These are phyloP conservation scores for Salvia miltiorrhiza DNA, from an alignment of 257 asterid genomes.

Conservation along the genomic window DNA sequence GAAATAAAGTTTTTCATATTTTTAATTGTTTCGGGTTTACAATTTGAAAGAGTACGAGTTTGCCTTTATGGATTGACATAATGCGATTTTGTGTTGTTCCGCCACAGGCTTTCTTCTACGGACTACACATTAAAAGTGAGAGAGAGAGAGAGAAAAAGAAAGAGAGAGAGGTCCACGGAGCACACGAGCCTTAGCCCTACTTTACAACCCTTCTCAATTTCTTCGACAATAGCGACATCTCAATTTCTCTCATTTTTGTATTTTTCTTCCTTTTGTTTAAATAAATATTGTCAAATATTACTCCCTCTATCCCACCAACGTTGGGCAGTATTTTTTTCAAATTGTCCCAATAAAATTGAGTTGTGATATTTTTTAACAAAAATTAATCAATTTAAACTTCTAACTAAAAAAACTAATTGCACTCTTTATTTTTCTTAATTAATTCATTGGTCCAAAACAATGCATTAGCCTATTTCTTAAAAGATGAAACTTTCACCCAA, in stretches of 20 bases:
- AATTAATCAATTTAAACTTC: too few species aligned
- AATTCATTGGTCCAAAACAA: too few species aligned
- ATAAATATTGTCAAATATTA: background rate
- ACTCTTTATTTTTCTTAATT: too few species aligned
- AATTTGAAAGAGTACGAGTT: background rate
- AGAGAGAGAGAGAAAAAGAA: background rate
- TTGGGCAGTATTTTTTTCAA: too few species aligned
- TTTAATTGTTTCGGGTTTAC: too few species aligned
- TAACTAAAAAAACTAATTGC: too few species aligned
- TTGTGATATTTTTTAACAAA: too few species aligned
- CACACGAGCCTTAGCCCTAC: background rate
- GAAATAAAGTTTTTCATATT: background rate
- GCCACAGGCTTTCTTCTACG: background rate
- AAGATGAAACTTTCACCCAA: too few species aligned
- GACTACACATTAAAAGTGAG: background rate
- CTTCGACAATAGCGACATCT: background rate
- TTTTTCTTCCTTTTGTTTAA: background rate
- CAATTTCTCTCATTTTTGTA: background rate
- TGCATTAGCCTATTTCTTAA: too few species aligned
- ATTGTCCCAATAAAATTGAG: too few species aligned
- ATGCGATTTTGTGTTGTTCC: background rate
- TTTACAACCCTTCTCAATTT: slow-evolving; percentile 11
- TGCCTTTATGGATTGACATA: slow-evolving; percentile 4
- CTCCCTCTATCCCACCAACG: too few species aligned
- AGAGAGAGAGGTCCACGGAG: background rate